Base-by-base conservation (phyloP, 768 basidiomycete genomes). In the Leucosporidium scottii region DNA sequence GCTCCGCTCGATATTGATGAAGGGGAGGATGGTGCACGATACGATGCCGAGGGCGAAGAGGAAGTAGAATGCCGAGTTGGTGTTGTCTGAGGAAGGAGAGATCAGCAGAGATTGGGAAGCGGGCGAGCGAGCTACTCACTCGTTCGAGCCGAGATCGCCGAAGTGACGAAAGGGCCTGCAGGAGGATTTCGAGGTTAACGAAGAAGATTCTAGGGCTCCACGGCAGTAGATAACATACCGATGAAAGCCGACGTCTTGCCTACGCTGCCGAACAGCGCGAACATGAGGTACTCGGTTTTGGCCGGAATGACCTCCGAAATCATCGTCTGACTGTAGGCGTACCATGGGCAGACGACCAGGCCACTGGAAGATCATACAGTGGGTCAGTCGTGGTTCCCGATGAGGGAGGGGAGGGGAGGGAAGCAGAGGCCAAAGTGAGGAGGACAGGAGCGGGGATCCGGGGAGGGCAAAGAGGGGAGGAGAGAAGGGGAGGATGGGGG, bases 221-320 rank as follows among this genome's bases (percentile, higher is more conserved):
- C 7, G 15, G 15, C 39, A 44, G 10, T 8, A 10, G 39, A 12
- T 12, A 13, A 44, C 39, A 2, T 9, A 44, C 39, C 39, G 10
- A 57, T 57, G 55, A 57, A 57, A 4, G 55, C 27, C 21, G 55
- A 57, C 10, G 55, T 57, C 28, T 34, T 28, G 27, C 55, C 55
- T 10, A 57, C 75, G 55, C 76, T 69, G 30, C 68, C 69, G 74
- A 77, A 77, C 9, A 77, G 64, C 36, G 76, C 74, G 65, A 77
- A 77, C 74, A 77, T 76, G 44, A 77, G 74, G 69, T 74, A 76
- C 76, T 77, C 75, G 69, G 75, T 75, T 28, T 75, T 75, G 36
- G 72, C 55, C 23, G 76, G 76, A 12, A 75, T 74, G 30, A 77
- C 75, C 59, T 76, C 75, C 4, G 72, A 73, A 20, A 77, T 76